Conservation (phyloP, 192 early-diverging fungal genomes). For the Dissophora ornata region DNA sequence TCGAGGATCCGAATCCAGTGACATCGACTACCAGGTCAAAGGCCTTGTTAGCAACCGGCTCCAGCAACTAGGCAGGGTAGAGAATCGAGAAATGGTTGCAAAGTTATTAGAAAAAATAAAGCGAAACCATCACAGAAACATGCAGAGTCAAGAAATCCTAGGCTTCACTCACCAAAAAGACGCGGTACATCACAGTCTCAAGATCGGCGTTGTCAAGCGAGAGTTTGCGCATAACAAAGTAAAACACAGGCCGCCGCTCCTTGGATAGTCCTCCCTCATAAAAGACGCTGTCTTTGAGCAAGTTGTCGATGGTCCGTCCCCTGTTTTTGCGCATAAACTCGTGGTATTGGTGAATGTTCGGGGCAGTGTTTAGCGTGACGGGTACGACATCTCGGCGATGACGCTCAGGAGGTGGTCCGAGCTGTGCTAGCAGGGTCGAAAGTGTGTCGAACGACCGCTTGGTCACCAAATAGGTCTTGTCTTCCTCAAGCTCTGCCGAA, state of each 20-base stretch:
- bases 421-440: conserved; percentile 83
- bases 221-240: conserved; percentile 85
- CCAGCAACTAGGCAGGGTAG: conserved; percentile 59
- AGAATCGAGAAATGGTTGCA: too few relatives aligned
- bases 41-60: conserved; percentile 73
- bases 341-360: conserved; percentile 55
- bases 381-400: conserved; percentile 61
- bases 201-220: conserved; percentile 84
- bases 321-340: conserved; percentile 82
- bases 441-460: conserved; percentile 83
- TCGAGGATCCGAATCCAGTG: conserved; percentile 80
- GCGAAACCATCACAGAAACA: too few relatives aligned
- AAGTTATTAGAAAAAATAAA: too few relatives aligned
- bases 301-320: conserved; percentile 71
- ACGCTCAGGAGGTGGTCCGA: conserved; percentile 88
- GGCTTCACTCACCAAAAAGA: conserved; percentile 65
- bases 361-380: conserved; percentile 52
- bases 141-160: neutral
- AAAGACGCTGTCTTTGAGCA: conserved; percentile 78
- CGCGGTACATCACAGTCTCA: conserved; percentile 82
- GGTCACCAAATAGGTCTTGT: conserved; percentile 59
- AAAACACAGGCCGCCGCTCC: conserved; percentile 80
- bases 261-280: conserved; percentile 86
- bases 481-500: conserved; percentile 42
- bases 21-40: conserved; percentile 88